A percentile compares a stretch with the other conserved stretches of the same genome.
These are phyloP conservation scores for Pichia sp. DNA, from an alignment of 1,139 yeast genomes.

Conservation along the genomic window DNA sequence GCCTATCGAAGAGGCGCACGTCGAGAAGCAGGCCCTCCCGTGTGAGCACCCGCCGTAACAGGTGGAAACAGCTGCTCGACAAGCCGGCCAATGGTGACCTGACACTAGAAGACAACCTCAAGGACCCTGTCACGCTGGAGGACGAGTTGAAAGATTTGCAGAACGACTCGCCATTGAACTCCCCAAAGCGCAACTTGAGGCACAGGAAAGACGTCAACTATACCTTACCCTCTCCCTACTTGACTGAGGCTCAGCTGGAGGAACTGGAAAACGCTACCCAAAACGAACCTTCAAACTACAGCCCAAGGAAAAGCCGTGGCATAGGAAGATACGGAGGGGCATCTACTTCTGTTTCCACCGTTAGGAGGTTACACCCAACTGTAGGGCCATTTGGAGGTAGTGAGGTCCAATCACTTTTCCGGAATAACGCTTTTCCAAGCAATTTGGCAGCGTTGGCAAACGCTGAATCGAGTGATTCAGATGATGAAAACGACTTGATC, in stretches of 20 bases:
- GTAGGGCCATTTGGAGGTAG: slow-evolving; percentile 98
- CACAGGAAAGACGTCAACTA: slow-evolving; percentile 78
- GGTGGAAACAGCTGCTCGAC: slow-evolving; percentile 5
- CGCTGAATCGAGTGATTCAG: slow-evolving; percentile 33
- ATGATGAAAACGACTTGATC: slow-evolving; percentile 39
- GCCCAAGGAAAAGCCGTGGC: slow-evolving; percentile 29
- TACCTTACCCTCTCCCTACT: slow-evolving; percentile 80
- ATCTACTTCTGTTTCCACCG: slow-evolving; percentile 13
- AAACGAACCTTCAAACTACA: slow-evolving; percentile 33
- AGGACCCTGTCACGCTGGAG: slow-evolving; percentile 22
- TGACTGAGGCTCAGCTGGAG: slow-evolving; percentile 42
- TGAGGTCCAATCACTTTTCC: slow-evolving; percentile 70
- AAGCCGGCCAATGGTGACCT: not conserved
- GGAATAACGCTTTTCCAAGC: slow-evolving; percentile 47
- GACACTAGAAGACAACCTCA: slow-evolving; percentile 14
- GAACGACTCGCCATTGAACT: slow-evolving; percentile 43
- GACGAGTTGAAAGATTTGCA: slow-evolving; percentile 41
- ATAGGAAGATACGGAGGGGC: slow-evolving; percentile 28
- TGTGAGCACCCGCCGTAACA: slow-evolving; percentile 2
- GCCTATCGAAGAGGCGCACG: not conserved
- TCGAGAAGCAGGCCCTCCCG: slow-evolving; percentile 10
- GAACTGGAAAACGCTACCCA: slow-evolving; percentile 10
- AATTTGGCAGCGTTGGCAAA: slow-evolving; percentile 40
- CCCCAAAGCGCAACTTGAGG: slow-evolving; percentile 54
- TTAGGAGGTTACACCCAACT: slow-evolving; percentile 78